phyloP scores from a whole-genome alignment of 495 filamentous ascomycete genomes.

The Penicillium silybi region DNA sequence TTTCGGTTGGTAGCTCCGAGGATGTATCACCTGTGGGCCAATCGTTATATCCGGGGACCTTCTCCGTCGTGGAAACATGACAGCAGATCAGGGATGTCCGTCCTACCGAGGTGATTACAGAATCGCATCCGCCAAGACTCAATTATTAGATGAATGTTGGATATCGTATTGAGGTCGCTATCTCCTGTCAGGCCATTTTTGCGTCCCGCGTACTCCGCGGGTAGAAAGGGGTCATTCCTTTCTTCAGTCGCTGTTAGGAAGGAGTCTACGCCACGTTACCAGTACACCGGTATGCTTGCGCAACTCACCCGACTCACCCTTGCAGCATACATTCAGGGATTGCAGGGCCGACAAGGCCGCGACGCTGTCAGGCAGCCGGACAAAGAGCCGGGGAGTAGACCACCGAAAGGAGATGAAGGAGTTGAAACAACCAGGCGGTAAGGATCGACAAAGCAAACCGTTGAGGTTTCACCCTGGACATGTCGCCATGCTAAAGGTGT shows the following conservation, averaged over 20 bases:
- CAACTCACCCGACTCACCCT: not conserved
- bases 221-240: not conserved
- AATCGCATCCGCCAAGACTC: not conserved
- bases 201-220: not conserved
- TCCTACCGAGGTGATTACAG: not conserved
- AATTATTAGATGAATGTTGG: not conserved
- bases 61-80: too few relatives aligned
- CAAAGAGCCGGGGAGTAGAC: not conserved
- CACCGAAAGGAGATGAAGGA: not conserved
- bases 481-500: too few relatives aligned
- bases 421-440: not conserved
- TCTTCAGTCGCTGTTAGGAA: not conserved
- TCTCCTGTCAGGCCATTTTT: too few relatives aligned
- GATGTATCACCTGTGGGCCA: not conserved
- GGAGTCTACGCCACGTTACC: not conserved
- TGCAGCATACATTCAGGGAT: conserved; percentile 3
- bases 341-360: not conserved
- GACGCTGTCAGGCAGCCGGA: not conserved
- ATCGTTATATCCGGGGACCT: too few relatives aligned
- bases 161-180: too few relatives aligned
- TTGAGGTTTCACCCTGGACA: not conserved
- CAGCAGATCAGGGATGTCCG: not conserved
- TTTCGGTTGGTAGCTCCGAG: not conserved
- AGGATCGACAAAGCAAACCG: not conserved
- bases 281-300: not conserved